Conservation (phyloP, 1,284 basidiomycete species). For the Leucoagaricus sp. region DNA sequence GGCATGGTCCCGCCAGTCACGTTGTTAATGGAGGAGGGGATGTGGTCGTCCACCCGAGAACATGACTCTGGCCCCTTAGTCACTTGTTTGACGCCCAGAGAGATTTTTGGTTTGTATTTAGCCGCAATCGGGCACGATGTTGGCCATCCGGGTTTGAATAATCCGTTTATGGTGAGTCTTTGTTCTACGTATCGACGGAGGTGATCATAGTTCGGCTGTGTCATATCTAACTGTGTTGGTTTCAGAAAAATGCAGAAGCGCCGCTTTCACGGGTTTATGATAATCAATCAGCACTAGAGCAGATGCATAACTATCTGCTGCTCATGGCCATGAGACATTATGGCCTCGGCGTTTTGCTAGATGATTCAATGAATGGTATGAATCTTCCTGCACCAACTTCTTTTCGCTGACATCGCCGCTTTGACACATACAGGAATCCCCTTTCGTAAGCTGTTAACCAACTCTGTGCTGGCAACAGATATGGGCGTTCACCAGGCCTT, state of each 20-base stretch:
- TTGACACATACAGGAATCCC: constrained; percentile 39
- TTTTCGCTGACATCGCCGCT: neutral
- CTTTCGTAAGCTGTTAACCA: constrained; percentile 74
- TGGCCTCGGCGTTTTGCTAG: constrained; percentile 68
- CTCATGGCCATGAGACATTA: constrained; percentile 82
- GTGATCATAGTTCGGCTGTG: constrained; percentile 13
- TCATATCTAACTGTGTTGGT: constrained; percentile 11
- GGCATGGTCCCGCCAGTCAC: constrained; percentile 78
- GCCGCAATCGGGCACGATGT: constrained; percentile 96
- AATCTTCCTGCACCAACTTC: neutral
- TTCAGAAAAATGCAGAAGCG: constrained; percentile 87
- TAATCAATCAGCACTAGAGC: constrained; percentile 87
- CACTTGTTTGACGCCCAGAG: constrained; percentile 59
- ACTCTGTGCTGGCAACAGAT: constrained; percentile 88
- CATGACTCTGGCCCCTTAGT: constrained; percentile 46
- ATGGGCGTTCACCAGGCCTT: constrained; percentile 89
- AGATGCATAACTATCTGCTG: constrained; percentile 89
- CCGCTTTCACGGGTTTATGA: constrained; percentile 88
- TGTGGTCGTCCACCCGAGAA: constrained; percentile 50
- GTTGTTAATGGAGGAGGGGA: constrained; percentile 41
- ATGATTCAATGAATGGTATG: constrained; percentile 37
- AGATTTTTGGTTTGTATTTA: constrained; percentile 82
- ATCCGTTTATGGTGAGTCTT: constrained; percentile 83
- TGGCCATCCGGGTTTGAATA: constrained; percentile 91
- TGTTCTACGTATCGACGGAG: neutral